These are phyloP conservation scores for Tripterygium wilfordii DNA, from an alignment of 177 flowering plant genomes.

Conservation along the genomic window DNA sequence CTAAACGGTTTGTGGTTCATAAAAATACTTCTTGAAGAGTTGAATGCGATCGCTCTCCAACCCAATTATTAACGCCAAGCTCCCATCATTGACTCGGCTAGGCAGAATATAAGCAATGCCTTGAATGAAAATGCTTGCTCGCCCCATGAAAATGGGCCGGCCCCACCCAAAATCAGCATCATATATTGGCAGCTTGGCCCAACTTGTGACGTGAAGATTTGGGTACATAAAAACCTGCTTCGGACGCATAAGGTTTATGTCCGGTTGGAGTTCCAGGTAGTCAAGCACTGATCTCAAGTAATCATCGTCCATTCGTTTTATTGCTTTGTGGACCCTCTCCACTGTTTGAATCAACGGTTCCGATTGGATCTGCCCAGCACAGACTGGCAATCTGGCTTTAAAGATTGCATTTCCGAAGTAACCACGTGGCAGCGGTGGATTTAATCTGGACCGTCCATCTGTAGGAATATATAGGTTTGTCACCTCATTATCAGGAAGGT, in stretches of 20 bases:
- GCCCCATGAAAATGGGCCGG: background rate
- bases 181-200: background rate
- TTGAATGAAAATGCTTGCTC: background rate
- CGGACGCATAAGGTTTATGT: background rate
- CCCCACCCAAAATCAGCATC: conserved; percentile 13
- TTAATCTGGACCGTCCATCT: conserved; percentile 1
- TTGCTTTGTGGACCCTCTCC: background rate
- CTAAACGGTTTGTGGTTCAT: too few species aligned
- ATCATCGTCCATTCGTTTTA: conserved; percentile 5
- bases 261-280: background rate
- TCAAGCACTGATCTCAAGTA: conserved; percentile 7
- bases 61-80: background rate
- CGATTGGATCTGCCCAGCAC: background rate
- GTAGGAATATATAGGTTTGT: background rate
- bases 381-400: background rate
- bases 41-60: background rate
- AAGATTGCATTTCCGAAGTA: conserved; percentile 5
- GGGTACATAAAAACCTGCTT: background rate
- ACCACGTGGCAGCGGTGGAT: conserved; percentile 6
- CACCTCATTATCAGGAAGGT: background rate
- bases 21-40: too few species aligned
- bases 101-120: conserved; percentile 1
- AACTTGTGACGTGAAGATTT: background rate
- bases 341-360: background rate
- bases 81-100: background rate